Conservation (phyloP, 495 filamentous ascomycete species). For the Hypomontagnella submonticulosa region DNA sequence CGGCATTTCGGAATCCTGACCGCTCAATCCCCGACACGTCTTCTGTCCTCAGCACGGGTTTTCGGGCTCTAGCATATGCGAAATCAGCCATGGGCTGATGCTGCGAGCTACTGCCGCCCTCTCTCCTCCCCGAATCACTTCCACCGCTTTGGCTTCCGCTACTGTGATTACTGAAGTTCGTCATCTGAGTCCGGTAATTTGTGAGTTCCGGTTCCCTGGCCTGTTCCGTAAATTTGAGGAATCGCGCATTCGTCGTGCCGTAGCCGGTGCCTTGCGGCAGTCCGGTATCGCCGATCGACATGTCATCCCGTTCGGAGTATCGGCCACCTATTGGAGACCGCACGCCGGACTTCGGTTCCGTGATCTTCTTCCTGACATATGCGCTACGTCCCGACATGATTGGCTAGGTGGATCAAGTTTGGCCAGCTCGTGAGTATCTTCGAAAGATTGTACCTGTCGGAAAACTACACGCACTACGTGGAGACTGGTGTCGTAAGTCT, state of each 20-base stretch:
- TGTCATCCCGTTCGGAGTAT: conserved; percentile 52
- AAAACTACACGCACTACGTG: no score
- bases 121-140: conserved; percentile 50
- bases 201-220: conserved; percentile 46
- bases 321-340: conserved; percentile 44
- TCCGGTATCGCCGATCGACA: conserved; percentile 50
- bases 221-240: conserved; percentile 56
- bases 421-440: background rate
- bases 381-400: conserved; percentile 67
- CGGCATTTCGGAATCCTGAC: conserved; percentile 58
- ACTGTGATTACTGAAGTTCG: conserved; percentile 46
- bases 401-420: background rate
- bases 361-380: conserved; percentile 65
- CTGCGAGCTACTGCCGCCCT: conserved; percentile 31
- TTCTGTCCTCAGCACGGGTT: conserved; percentile 58
- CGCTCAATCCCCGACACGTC: conserved; percentile 63
- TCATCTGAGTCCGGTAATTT: conserved; percentile 44
- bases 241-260: conserved; percentile 54
- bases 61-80: conserved; percentile 56
- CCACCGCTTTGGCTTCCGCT: conserved; percentile 54
- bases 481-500: no score
- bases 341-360: conserved; percentile 52
- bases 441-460: no score
- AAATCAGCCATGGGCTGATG: conserved; percentile 54
- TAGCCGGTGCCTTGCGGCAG: conserved; percentile 53